phyloP scores from a whole-genome alignment of 2,329 filamentous ascomycete genomes.

The Pseudogymnoascus destructans region DNA sequence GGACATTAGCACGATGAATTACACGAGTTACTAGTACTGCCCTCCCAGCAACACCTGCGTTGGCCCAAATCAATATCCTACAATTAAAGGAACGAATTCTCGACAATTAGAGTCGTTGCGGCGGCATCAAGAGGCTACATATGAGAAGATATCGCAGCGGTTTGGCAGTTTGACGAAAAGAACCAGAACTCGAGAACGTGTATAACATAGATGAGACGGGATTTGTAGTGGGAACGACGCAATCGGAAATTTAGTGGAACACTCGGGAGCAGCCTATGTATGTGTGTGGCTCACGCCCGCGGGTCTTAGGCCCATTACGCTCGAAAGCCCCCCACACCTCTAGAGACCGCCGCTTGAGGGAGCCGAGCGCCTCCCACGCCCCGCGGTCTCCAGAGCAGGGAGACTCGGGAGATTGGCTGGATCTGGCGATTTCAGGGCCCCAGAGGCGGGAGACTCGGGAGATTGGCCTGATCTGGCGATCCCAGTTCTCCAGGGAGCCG shows the following conservation, averaged over 20 bases:
- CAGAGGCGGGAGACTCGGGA: too few species aligned
- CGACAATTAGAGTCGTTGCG: neutral
- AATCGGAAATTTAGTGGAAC: neutral
- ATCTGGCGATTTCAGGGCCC: too few species aligned
- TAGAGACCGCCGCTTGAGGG: neutral
- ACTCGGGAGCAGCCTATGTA: neutral
- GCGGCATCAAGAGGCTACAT: neutral
- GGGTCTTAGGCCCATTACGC: neutral
- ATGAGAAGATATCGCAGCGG: neutral
- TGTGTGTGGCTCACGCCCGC: neutral
- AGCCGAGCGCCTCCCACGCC: neutral
- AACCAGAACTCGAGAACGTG: neutral
- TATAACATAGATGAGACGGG: slow-evolving; percentile 10
- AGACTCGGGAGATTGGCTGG: too few species aligned
- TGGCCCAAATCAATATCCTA: neutral
- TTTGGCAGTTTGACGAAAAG: neutral
- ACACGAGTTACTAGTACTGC: neutral
- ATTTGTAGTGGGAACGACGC: neutral
- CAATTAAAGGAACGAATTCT: neutral
- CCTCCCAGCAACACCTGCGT: neutral
- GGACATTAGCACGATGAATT: neutral
- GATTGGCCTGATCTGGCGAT: too few species aligned
- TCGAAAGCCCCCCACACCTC: neutral
- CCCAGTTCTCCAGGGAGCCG: too few species aligned
- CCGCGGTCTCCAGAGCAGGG: neutral